Evolutionary conservation across 2,329 filamentous ascomycete species (phyloP), one percentile per base, ranked within the genome.

Genomic region (Colletotrichum coccodes): DNA sequence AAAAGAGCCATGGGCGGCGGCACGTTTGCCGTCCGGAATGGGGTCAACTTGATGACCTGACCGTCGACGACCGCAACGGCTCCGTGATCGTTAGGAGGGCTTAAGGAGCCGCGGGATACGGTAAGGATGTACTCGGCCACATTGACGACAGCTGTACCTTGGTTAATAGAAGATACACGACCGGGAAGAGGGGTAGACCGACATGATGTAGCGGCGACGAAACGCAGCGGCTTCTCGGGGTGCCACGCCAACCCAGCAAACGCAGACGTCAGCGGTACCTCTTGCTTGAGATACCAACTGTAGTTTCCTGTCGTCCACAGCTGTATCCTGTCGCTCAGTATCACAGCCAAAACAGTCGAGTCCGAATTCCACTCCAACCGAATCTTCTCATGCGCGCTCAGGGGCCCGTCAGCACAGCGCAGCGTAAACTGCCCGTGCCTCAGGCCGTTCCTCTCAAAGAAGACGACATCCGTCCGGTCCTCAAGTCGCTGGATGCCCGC

Each of bases 271-370:
- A 86, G 81, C 7, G 83, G 80, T 7, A 98, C 85, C 77, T 98
- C 94, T 78, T 97, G 94, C 82, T 99, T 99, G 18, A 99, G 85
- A 78, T 98, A 98, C 89, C 96, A 99, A 77, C 98, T 94, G 74
- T 99, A 99, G 78, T 99, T 99, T 23, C 94, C 93, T 87, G 92
- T 97, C 0, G 94, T 97, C 96, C 96, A 99, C 1, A 99, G 83
- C 76, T 99, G 96, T n/a, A 96, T 83, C 64, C 89, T 87, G 71
- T 94, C 89, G 36, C 84, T 83, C 73, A 95, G 89, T 1, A 89
- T 85, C n/a, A 98, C 91, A 6, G 95, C 94, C 52, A 99, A 85
- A 0, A 97, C 94, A 1, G 91, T 95, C 0, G 96, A 99, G 77
- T 99, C 95, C 5, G 90, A 87, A 76, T 98, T 99, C 96, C 96